Evolutionary conservation across 2,329 filamentous ascomycete species (phyloP).

Genomic region (Incumbomyces lentus): DNA sequence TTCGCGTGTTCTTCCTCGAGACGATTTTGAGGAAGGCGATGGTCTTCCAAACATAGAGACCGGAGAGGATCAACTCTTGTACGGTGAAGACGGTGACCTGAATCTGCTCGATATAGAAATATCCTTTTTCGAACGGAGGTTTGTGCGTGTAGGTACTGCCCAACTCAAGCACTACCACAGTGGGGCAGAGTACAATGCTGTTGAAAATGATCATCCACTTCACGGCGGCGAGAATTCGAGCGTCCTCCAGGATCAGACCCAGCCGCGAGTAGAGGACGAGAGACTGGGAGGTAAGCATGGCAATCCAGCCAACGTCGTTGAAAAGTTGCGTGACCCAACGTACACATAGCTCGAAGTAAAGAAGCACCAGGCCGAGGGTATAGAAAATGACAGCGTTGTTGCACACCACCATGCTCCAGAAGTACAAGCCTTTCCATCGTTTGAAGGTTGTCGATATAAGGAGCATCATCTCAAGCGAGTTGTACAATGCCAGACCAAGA

Average conservation of each 20-base stretch:
- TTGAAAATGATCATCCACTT: constrained; percentile 37
- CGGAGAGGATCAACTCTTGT: constrained; percentile 46
- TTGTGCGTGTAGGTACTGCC: constrained; percentile 25
- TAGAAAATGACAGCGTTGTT: constrained; percentile 35
- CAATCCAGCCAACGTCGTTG: constrained; percentile 35
- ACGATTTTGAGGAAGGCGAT: constrained; percentile 40
- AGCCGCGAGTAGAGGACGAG: constrained; percentile 41
- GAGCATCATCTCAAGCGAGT: constrained; percentile 38
- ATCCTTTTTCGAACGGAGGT: constrained; percentile 25
- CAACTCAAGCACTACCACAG: constrained; percentile 35
- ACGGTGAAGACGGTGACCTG: constrained; percentile 47
- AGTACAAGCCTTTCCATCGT: constrained; percentile 37
- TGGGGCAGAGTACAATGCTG: constrained; percentile 33
- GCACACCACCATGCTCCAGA: constrained; percentile 39
- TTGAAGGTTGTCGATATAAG: constrained; percentile 40
- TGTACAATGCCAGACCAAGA: constrained; percentile 39
- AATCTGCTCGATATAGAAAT: constrained; percentile 42
- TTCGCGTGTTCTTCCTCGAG: constrained; percentile 31
- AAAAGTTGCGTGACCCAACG: constrained; percentile 30
- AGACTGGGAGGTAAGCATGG: constrained; percentile 39
- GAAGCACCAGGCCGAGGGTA: constrained; percentile 36
- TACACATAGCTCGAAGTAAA: constrained; percentile 30
- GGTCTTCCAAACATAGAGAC: constrained; percentile 45
- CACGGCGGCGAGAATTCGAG: constrained; percentile 30
- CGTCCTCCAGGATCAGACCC: constrained; percentile 30